These are phyloP conservation scores for Sarocladiaceae sp. DNA, from an alignment of 2,329 filamentous ascomycete species.

Conservation along the genomic window DNA sequence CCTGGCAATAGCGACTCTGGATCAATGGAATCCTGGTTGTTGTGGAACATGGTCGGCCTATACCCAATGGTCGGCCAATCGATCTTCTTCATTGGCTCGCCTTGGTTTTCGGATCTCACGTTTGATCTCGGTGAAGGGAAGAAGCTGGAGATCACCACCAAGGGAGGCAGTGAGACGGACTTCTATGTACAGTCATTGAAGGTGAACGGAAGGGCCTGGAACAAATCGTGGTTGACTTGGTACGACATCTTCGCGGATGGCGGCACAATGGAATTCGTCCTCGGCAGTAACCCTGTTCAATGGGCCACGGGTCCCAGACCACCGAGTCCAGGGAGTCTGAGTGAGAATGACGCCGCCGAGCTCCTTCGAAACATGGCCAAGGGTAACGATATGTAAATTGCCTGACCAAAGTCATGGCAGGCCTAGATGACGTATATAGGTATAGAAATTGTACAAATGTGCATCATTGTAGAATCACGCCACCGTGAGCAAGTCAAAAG, in stretches of 20 bases:
- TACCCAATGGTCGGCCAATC: constrained; percentile 67
- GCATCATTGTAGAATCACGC: no score
- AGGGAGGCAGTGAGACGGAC: constrained; percentile 41
- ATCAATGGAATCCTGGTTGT: constrained; percentile 66
- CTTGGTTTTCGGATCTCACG: constrained; percentile 57
- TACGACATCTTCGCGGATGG: constrained; percentile 61
- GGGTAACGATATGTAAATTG: not conserved
- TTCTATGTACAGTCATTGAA: constrained; percentile 63
- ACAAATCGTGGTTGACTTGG: constrained; percentile 62
- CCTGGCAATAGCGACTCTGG: constrained; percentile 70
- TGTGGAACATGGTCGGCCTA: constrained; percentile 66
- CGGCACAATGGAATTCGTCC: constrained; percentile 59
- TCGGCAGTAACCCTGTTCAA: constrained; percentile 46
- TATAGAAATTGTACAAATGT: no score
- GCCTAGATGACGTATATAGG: no score
- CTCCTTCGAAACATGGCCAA: constrained; percentile 12
- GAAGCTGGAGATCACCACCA: constrained; percentile 49
- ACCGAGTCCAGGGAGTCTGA: constrained; percentile 50
- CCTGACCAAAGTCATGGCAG: not conserved
- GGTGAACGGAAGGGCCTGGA: constrained; percentile 61
- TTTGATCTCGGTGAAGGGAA: constrained; percentile 54
- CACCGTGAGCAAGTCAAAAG: no score
- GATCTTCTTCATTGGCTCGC: constrained; percentile 61
- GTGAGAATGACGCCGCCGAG: constrained; percentile 11
- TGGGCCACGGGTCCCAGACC: constrained; percentile 59